phyloP scores from a whole-genome alignment of 2,329 filamentous ascomycete species.

The Coniochaeta sp. region DNA sequence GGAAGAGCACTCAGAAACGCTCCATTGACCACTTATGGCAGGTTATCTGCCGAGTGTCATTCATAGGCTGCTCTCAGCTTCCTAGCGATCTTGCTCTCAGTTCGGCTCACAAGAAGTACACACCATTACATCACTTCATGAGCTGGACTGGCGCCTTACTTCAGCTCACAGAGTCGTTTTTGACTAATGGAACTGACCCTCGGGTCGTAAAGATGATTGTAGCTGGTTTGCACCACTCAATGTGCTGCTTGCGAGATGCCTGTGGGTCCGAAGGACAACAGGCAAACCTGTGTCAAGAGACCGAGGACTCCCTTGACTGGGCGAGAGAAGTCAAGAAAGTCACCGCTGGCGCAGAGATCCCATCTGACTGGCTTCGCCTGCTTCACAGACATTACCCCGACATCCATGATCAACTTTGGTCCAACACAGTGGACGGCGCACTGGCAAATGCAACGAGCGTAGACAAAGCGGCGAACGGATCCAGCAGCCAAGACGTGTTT shows the following conservation, averaged over 20 bases:
- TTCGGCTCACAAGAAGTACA: conserved; percentile 4
- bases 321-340: conserved; percentile 12
- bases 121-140: conserved; percentile 26
- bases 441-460: neutral
- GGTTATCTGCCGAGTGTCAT: conserved; percentile 36
- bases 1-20: conserved; percentile 13
- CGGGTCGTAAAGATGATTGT: conserved; percentile 29
- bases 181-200: conserved; percentile 10
- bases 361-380: neutral
- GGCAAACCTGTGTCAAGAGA: conserved; percentile 5
- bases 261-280: conserved; percentile 16
- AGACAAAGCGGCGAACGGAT: neutral
- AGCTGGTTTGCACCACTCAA: conserved; percentile 23
- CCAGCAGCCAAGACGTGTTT: conserved; percentile 8
- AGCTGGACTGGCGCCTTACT: conserved; percentile 26
- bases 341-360: conserved; percentile 1
- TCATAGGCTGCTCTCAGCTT: conserved; percentile 38
- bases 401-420: neutral
- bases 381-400: neutral
- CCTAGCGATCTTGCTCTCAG: conserved; percentile 20
- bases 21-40: conserved; percentile 12
- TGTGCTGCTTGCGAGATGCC: conserved; percentile 28
- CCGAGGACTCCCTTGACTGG: conserved; percentile 8
- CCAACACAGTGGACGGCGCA: neutral
- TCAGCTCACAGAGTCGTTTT: conserved; percentile 7